Base-by-base conservation (phyloP, 345 rosid genomes). In the Barbarea vulgaris region DNA sequence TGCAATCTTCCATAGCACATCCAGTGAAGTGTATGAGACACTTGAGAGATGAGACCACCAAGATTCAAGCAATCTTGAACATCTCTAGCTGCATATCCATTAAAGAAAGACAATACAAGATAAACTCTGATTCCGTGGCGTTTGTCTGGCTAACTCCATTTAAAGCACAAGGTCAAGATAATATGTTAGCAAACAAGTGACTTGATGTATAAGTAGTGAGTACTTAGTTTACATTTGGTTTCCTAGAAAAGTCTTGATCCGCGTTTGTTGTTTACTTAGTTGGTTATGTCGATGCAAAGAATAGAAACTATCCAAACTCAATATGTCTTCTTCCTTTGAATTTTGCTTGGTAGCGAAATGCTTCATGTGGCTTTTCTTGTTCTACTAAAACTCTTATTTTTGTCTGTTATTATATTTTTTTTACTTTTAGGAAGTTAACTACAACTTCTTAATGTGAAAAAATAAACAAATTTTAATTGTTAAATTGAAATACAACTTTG, bases 331-430 rank as follows among this genome's bases (percentile, higher is more conserved):
- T 74, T 65, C 12, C 66, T 67, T 48, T 51, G 6, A 22, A 25
- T 25, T 47, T 74, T 74, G 51, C 74, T 11, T 75, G 74, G 79
- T 68, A 30, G 56, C 56, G 3, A 68, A 6, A 59, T 60, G 74
- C 9, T 39, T 17, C 69, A 68, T 75, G 79, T 75, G 79, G 79
- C 79, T 51, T 75, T 60, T 7, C 56, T 39, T 75, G 7, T 6
- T 47, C 68, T 75, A 75, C 79, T 39, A 41, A 68, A 75, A 50
- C 79, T 42, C 57, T 64, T 9, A 19, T 7, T 19, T 9, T 15
- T 36, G 6, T 6, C 0, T 5, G 11, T 30, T 9, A 10, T 28
- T 28, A 28, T 28, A 27, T 27, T 0, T 27, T 4, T 37, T 19
- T 7, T 14, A 25, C 54, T 42, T 57, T n/a, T 44, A 22, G 0